Conservation (phyloP, 768 basidiomycete species). For the Hysterangium stoloniferum region DNA sequence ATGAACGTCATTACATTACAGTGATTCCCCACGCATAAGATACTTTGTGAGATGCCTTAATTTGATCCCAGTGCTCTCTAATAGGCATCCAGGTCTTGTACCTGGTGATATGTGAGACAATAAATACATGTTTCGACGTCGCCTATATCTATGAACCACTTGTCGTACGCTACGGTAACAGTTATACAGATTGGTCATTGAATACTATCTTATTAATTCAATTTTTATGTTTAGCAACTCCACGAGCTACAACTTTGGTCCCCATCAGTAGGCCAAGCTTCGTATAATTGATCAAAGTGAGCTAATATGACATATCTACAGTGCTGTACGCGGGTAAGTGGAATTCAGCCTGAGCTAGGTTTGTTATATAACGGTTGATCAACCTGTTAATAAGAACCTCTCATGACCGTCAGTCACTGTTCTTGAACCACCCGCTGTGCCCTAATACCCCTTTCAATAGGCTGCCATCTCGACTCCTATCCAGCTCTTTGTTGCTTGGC, state of each 20-base stretch:
- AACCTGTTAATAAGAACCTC: slow-evolving; percentile 20
- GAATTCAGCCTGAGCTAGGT: slow-evolving; percentile 18
- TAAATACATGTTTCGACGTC: slow-evolving; percentile 19
- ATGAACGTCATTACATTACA: not conserved
- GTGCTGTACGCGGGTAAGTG: slow-evolving; percentile 17
- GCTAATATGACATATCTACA: slow-evolving; percentile 1
- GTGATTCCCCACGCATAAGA: slow-evolving; percentile 19
- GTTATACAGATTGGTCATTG: not conserved
- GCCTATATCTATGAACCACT: slow-evolving; percentile 16
- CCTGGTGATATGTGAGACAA: slow-evolving; percentile 16
- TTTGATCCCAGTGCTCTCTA: not conserved
- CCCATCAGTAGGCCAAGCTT: slow-evolving; percentile 6
- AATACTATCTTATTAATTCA: not conserved
- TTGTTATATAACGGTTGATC: slow-evolving; percentile 21
- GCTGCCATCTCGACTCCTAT: slow-evolving; percentile 18
- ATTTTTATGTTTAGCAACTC: slow-evolving; percentile 1
- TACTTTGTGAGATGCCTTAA: slow-evolving; percentile 14
- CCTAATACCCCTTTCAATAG: slow-evolving; percentile 13
- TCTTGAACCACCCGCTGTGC: not conserved
- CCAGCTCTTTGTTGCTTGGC: slow-evolving; percentile 21
- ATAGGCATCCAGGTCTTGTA: slow-evolving; percentile 13
- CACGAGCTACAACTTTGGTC: slow-evolving; percentile 12
- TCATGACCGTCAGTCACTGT: slow-evolving; percentile 20
- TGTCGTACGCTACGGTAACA: slow-evolving; percentile 17
- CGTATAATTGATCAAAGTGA: not conserved